phyloP scores from a whole-genome alignment of 805 yeast species.

The Lipomyces anomalus region DNA sequence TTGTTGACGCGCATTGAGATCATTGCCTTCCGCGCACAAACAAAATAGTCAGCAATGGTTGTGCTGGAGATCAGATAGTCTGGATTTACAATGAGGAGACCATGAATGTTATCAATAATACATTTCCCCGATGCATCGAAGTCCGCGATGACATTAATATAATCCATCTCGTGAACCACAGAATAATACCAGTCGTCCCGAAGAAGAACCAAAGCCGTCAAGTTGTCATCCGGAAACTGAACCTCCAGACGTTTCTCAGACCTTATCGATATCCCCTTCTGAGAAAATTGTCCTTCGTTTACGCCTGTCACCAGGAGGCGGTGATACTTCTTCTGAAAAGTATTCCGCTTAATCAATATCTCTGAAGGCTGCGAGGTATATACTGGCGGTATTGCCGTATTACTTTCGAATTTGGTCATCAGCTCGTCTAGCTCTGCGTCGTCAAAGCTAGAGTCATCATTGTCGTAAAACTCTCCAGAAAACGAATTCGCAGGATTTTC shows the following conservation, averaged over 20 bases:
- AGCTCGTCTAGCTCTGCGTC: background rate
- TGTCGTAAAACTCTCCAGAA: background rate
- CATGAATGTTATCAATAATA: slow-evolving; percentile 43
- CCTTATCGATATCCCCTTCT: background rate
- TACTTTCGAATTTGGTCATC: slow-evolving; percentile 1
- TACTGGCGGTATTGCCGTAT: too few species aligned
- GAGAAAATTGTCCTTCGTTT: too few species aligned
- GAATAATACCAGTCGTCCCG: slow-evolving; percentile 31
- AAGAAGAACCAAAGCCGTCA: slow-evolving; percentile 12
- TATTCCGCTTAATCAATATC: background rate
- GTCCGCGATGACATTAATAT: slow-evolving; percentile 32
- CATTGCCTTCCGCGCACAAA: slow-evolving; percentile 68
- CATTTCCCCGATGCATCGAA: slow-evolving; percentile 17
- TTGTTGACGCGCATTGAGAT: slow-evolving; percentile 50
- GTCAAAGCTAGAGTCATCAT: slow-evolving; percentile 1
- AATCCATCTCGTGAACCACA: slow-evolving; percentile 28
- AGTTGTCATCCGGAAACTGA: background rate
- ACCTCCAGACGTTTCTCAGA: background rate
- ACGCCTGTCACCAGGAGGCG: background rate
- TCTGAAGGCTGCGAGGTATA: too few species aligned
- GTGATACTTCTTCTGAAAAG: background rate
- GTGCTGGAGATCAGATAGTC: slow-evolving; percentile 81
- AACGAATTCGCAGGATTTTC: background rate
- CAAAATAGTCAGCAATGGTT: slow-evolving; percentile 64
- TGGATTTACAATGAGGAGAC: slow-evolving; percentile 75